Conservation (phyloP, 805 yeast genomes). For the Wickerhamomyces hampshirensis region DNA sequence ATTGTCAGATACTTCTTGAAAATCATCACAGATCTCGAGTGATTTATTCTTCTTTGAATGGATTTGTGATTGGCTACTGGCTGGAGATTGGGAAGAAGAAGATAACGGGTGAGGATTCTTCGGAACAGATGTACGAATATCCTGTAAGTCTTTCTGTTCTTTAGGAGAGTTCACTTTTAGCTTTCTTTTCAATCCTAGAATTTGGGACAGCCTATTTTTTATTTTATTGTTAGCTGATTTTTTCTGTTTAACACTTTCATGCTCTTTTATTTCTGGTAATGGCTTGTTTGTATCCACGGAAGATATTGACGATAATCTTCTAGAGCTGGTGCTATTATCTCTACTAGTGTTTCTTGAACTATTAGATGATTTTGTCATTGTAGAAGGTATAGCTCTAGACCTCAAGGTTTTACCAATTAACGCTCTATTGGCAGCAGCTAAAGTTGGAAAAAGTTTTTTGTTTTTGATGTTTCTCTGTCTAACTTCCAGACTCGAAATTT, state of each 20-base stretch:
- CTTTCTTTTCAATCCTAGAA: conserved; percentile 14
- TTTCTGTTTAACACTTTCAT: conserved; percentile 1
- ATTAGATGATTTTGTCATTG: background rate
- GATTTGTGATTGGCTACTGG: too few relatives aligned
- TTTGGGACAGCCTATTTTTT: conserved; percentile 23
- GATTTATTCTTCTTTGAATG: too few relatives aligned
- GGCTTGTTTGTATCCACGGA: conserved; percentile 20
- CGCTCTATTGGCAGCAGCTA: conserved; percentile 10
- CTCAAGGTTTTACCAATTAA: conserved; percentile 2
- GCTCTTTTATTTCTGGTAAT: conserved; percentile 11
- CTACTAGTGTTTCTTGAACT: conserved; percentile 2
- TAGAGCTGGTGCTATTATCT: conserved; percentile 16
- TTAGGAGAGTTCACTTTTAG: conserved; percentile 1
- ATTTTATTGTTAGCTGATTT: conserved; percentile 9
- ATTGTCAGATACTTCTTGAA: conserved; percentile 12
- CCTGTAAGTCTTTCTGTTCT: too few relatives aligned
- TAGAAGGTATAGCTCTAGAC: background rate
- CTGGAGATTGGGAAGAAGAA: too few relatives aligned
- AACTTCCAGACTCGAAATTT: conserved; percentile 29
- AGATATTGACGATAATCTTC: conserved; percentile 15
- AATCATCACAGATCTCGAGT: too few relatives aligned
- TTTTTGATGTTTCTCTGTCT: conserved; percentile 14
- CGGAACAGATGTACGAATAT: too few relatives aligned
- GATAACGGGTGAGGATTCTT: too few relatives aligned
- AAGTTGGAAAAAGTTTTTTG: conserved; percentile 6